Base-by-base conservation (phyloP, 148 eudicot genomes). In the Silene uniflora region DNA sequence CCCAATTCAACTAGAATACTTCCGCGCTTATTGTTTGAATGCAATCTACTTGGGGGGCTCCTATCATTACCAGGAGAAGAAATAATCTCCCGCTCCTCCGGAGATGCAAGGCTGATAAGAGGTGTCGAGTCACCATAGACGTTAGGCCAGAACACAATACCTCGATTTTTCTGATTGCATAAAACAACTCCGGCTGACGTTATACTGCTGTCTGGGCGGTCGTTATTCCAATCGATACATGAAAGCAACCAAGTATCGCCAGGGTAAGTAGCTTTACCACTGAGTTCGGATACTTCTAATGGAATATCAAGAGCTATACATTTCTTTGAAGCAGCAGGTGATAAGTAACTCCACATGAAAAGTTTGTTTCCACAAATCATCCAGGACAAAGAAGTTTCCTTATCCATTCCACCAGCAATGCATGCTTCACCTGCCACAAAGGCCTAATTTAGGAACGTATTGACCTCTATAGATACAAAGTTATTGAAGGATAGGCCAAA, bases 331-430 rank as follows among this genome's bases (percentile, higher is more conserved):
- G 93, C 88, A 74, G 97, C 86, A 74, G 92, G 83, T 71, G 93
- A 84, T 44, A 92, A 79, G 78, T 85, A 90, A 79, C 87, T 89
- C 98, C 98, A 94, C 44, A 87, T 75, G 80, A 90, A 92, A 80
- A 94, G 88, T 77, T 77, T 88, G 71, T 75, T 88, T 76, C 93
- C 91, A 81, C 89, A 88, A 13, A 94, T 79, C 81, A 92, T 77
- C 98, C 98, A 94, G 62, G 96, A 90, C 77, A 91, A 83, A 70
- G 87, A 85, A 62, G 92, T 83, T 77, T 80, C 96, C 81, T 92
- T 88, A 84, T 94, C 93, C 89, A 94, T 84, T 83, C 98, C 97
- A 63, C 98, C 98, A 76, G 96, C 82, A 76, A 86, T 78, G 77
- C 71, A 79, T 68, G 78, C 73, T 77, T 86, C 86, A 82, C 93